These are phyloP conservation scores for Coemansia sp. DNA, from an alignment of 192 early-diverging fungal genomes.

Conservation along the genomic window DNA sequence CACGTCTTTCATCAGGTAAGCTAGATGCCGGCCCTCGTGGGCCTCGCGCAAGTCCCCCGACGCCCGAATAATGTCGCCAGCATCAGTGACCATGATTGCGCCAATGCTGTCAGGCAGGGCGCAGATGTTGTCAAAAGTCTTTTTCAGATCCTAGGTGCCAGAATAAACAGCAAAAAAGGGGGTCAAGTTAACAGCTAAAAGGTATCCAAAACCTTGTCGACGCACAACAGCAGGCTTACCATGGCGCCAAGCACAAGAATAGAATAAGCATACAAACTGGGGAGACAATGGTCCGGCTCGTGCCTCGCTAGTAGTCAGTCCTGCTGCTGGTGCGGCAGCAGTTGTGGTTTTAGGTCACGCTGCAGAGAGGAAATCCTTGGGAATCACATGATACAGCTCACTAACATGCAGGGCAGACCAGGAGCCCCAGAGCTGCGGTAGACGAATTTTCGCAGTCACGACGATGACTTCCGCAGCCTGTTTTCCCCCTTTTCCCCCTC, in stretches of 20 bases:
- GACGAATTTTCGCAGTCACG: not conserved
- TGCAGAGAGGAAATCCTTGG: too few species aligned
- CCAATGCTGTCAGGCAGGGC: conserved; percentile 40
- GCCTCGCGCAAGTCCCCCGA: conserved; percentile 31
- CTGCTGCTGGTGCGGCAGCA: too few species aligned
- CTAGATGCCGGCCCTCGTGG: conserved; percentile 31
- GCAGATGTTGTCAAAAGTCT: conserved; percentile 49
- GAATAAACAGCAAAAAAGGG: not conserved
- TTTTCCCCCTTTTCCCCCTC: not conserved
- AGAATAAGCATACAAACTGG: not conserved
- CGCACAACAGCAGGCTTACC: not conserved
- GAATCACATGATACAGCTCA: not conserved
- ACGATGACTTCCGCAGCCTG: not conserved
- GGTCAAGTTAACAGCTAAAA: not conserved
- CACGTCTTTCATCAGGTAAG: conserved; percentile 39
- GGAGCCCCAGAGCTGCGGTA: not conserved
- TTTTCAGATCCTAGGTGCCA: conserved; percentile 38
- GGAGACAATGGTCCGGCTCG: not conserved
- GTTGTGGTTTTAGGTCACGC: too few species aligned
- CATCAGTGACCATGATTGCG: conserved; percentile 47
- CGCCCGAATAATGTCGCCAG: conserved; percentile 35
- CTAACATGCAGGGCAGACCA: not conserved
- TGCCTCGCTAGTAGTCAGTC: too few species aligned
- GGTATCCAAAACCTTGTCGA: not conserved
- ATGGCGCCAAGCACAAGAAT: not conserved